Conservation (phyloP, 257 asterid species). For the Petrea volubilis region DNA sequence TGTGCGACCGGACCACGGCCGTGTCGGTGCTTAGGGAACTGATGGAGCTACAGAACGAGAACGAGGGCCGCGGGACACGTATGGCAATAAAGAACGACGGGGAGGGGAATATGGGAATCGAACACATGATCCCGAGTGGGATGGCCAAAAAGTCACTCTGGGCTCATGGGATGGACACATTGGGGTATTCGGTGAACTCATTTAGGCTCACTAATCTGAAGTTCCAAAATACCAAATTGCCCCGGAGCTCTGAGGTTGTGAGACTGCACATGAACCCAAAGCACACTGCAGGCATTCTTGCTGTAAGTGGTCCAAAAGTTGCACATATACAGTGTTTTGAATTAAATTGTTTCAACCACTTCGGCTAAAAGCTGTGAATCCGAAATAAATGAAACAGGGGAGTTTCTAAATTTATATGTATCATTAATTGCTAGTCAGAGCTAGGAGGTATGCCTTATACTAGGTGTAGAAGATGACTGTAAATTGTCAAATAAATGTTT, state of each 20-base stretch:
- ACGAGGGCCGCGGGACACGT: neutral
- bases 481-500: no score
- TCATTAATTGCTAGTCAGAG: no score
- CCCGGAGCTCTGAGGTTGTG: conserved; percentile 56
- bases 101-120: conserved; percentile 54
- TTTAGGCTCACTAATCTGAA: conserved; percentile 50
- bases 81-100: conserved; percentile 28
- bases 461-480: no score
- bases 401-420: no score
- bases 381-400: no score
- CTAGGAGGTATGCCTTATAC: no score
- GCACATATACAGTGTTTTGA: no score
- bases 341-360: no score
- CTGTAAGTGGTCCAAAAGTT: conserved; percentile 50
- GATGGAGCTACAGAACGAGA: conserved; percentile 45
- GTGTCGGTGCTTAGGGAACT: conserved; percentile 60
- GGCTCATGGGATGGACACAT: conserved; percentile 64
- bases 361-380: no score
- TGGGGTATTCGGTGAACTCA: conserved; percentile 66
- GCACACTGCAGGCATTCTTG: conserved; percentile 45
- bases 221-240: conserved; percentile 41
- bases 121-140: conserved; percentile 52
- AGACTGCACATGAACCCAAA: conserved; percentile 44
- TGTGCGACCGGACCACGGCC: conserved; percentile 77
- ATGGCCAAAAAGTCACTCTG: conserved; percentile 56